phyloP scores from a whole-genome alignment of 2,329 filamentous ascomycete genomes.

The Colletotrichum acutatum region DNA sequence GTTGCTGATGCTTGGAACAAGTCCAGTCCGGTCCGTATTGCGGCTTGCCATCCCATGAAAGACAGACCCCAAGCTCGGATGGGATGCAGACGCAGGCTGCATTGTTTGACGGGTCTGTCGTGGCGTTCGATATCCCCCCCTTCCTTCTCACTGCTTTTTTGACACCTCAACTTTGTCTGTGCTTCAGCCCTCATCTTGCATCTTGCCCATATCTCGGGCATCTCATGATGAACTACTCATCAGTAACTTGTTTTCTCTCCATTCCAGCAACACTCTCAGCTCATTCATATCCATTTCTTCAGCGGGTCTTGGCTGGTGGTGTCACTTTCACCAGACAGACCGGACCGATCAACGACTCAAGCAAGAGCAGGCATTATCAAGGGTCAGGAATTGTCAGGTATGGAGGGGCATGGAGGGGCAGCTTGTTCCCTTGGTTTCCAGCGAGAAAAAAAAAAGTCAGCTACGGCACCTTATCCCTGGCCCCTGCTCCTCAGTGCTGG shows the following conservation, averaged over 20 bases:
- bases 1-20: neutral
- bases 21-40: too few species aligned
- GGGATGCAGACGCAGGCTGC: too few species aligned
- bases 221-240: slow-evolving; percentile 9
- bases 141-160: slow-evolving; percentile 18
- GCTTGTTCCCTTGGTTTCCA: slow-evolving; percentile 21
- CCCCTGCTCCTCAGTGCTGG: slow-evolving; percentile 21
- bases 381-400: slow-evolving; percentile 13
- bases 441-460: slow-evolving; percentile 33
- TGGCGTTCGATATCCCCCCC: slow-evolving; percentile 3
- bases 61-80: too few species aligned
- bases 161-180: slow-evolving; percentile 25
- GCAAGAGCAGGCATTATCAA: slow-evolving; percentile 5
- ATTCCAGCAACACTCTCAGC: neutral
- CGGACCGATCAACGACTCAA: slow-evolving; percentile 19
- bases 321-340: slow-evolving; percentile 13
- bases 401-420: slow-evolving; percentile 34
- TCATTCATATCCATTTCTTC: slow-evolving; percentile 3
- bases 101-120: neutral
- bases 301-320: slow-evolving; percentile 11
- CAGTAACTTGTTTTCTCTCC: neutral
- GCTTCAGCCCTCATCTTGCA: neutral
- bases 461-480: slow-evolving; percentile 31
- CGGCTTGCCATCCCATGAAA: too few species aligned
- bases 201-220: neutral